Conservation (phyloP, 2,329 filamentous ascomycete genomes). For the Fusarium irregulare region DNA sequence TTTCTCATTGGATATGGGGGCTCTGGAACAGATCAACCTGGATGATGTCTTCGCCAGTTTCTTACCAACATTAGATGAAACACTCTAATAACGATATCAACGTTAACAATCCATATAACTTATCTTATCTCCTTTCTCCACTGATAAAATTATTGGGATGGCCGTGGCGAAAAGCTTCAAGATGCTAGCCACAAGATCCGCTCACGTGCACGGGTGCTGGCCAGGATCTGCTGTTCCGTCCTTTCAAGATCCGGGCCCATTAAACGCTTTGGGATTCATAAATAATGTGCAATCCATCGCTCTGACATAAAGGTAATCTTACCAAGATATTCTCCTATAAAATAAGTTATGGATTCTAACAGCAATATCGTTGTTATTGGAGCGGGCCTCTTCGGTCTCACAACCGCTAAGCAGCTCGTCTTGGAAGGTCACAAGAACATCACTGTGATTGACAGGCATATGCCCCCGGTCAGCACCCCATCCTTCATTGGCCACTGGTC, state of each 20-base stretch:
- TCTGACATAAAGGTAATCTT: not conserved
- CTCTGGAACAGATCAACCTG: constrained; percentile 10
- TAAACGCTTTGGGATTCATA: not conserved
- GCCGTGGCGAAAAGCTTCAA: too few relatives aligned
- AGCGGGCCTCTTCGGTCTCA: constrained; percentile 48
- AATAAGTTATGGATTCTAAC: constrained; percentile 18
- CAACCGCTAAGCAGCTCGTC: constrained; percentile 44
- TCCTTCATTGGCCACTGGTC: not conserved
- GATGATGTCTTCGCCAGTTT: constrained; percentile 9
- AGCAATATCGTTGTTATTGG: constrained; percentile 46
- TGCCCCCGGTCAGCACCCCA: constrained; percentile 44
- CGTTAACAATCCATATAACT: too few relatives aligned
- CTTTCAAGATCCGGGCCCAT: constrained; percentile 1
- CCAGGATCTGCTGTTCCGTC: not conserved
- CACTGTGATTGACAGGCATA: constrained; percentile 49
- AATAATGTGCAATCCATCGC: not conserved
- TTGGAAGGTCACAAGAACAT: constrained; percentile 49
- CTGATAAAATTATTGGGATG: too few relatives aligned
- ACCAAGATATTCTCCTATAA: not conserved
- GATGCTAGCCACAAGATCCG: not conserved
- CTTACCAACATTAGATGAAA: not conserved
- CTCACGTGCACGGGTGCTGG: constrained; percentile 16
- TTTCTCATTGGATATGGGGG: constrained; percentile 1
- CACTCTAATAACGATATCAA: not conserved
- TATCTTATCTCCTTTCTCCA: too few relatives aligned